Evolutionary conservation across 768 basidiomycete species (phyloP), one percentile per base, ranked within the genome.

Genomic region (Cubamyces lactineus): DNA sequence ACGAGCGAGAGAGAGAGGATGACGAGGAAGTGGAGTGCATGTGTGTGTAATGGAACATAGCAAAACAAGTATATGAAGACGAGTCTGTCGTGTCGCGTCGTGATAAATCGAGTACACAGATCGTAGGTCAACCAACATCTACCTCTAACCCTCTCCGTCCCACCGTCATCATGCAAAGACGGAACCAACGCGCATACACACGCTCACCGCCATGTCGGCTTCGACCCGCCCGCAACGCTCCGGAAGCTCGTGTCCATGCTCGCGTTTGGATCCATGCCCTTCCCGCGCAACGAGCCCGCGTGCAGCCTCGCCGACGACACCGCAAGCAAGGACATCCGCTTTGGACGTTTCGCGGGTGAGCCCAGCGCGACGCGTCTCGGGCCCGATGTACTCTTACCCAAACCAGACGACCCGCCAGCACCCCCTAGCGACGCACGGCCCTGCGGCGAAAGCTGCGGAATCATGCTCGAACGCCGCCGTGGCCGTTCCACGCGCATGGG

Each of bases 381-480:
- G 26, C 76, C 58, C 19, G 45, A 57, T 39, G 49, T 23, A 62
- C 67, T 63, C 62, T 63, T 67, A 15, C 52, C 63, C 11, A 62
- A 21, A 19, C 59, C 53, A 9, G 59, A 52, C 39, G 63, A 58
- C 43, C 53, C 53, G 54, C 57, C 75, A 39, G 66, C 71, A 61
- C 78, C 68, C 63, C 71, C 52, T 40, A 65, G 59, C 7, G 70
- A 69, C 24, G 82, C 82, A 38, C 73, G 76, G 24, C 70, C 71
- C 45, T 71, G 75, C n/a, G 81, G 78, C 16, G 84, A 82, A 51
- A 85, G 80, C 64, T 85, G 84, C n/a, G 88, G 88, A 63, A 94
- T 90, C 79, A 92, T 74, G 69, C 92, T 94, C 41, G 92, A 92
- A 59, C 92, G 82, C 61, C 92, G 79, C 61, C 91, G 79, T 15